phyloP scores from a whole-genome alignment of 495 filamentous ascomycete genomes.

The Opeltia flavorubescens region DNA sequence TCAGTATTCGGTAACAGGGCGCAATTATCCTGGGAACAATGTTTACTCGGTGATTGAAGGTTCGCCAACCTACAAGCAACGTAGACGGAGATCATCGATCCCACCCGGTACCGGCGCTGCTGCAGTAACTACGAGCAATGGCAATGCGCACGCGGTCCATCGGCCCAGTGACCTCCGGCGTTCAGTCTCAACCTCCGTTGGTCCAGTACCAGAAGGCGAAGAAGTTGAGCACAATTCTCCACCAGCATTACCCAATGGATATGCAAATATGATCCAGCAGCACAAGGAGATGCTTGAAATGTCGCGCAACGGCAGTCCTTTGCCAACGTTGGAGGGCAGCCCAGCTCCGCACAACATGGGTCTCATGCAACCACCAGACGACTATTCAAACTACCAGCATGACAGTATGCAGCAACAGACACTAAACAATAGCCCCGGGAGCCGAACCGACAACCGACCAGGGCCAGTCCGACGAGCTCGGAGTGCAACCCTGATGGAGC shows the following conservation, averaged over 20 bases:
- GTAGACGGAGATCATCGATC: constrained; percentile 81
- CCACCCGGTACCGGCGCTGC: constrained; percentile 56
- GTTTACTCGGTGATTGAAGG: constrained; percentile 95
- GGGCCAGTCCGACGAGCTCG: constrained; percentile 78
- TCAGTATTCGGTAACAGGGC: constrained; percentile 52
- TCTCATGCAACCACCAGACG: constrained; percentile 48
- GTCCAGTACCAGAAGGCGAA: constrained; percentile 64
- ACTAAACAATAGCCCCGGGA: constrained; percentile 40
- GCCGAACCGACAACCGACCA: constrained; percentile 46
- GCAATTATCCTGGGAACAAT: constrained; percentile 59
- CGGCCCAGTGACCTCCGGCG: constrained; percentile 77
- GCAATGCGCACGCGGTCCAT: constrained; percentile 42
- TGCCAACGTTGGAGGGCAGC: constrained; percentile 66
- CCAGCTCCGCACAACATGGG: constrained; percentile 53
- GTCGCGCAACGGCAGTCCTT: constrained; percentile 77
- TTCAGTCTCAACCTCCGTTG: constrained; percentile 80
- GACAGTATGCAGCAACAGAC: constrained; percentile 45
- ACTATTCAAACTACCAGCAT: constrained; percentile 49
- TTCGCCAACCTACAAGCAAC: constrained; percentile 96
- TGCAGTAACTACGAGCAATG: constrained; percentile 40
- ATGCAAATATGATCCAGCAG: constrained; percentile 51
- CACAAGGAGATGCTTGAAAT: constrained; percentile 70
- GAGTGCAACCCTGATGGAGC: constrained; percentile 91
- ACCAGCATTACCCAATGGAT: constrained; percentile 42
- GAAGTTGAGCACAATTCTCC: constrained; percentile 59